Evolutionary conservation across 2,329 filamentous ascomycete genomes (phyloP), one percentile per base, ranked within the genome.

Genomic region (Parastagonospora avenae): DNA sequence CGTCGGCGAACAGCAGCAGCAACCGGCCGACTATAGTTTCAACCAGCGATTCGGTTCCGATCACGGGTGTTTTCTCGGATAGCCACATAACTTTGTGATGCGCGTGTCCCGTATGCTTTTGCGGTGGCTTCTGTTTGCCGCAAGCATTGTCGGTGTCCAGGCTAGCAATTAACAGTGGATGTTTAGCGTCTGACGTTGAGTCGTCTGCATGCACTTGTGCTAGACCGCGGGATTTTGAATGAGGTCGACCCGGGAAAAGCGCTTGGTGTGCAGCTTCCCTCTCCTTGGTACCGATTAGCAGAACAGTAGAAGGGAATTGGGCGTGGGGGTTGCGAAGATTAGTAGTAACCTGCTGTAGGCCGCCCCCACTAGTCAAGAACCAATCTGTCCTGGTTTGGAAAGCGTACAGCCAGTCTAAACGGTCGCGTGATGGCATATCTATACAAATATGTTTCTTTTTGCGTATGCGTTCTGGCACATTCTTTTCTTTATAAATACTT

Each of bases 1-100:
- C 38, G 24, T 60, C 12, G n/a, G 47, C 19, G 29, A 60, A 60
- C 9, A 42, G 27, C 14, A 58, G 43, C 10, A 60, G 37, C 28
- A 60, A 46, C 29, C 12, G 48, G 7, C 54, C 16, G 8, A 60
- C 27, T 5, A 52, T 40, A 10, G 24, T 53, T 31, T 57, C 31
- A 8, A 59, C 31, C 9, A 56, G 36, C 2, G 9, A 50, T 9
- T 51, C 8, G 5, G 39, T 42, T 35, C 10, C 6, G 2, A 8
- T 30, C n/a, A 5, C 15, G 2, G 29, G 19, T 42, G 8, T 37
- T 8, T 39, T 4, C 11, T 51, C 36, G 42, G 14, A 46, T 8
- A 43, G 36, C 49, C 12, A 58, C n/a, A 36, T 33, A 10, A 56
- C 41, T 37, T 42, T 56, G 27, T 59, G 32, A 31, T 27, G 33